Conservation (phyloP, 1,284 basidiomycete genomes). For the Leccinum cinnamomeum region DNA sequence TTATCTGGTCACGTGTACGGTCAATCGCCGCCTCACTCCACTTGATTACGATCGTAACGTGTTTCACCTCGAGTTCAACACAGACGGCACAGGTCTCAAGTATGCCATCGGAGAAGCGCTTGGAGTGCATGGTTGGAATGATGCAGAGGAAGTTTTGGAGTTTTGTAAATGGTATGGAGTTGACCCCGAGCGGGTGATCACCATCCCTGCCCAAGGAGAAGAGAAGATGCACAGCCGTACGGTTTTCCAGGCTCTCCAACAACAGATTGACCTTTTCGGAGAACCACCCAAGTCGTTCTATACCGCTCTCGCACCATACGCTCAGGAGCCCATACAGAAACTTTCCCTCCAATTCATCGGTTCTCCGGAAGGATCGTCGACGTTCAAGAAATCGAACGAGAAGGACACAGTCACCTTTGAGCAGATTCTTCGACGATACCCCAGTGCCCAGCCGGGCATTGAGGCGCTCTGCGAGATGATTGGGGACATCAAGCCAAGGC, state of each 20-base stretch:
- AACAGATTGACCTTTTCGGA: constrained; percentile 96
- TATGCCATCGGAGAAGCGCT: constrained; percentile 97
- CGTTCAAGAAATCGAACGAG: constrained; percentile 95
- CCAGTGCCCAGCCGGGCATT: constrained; percentile 77
- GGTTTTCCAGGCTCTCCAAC: constrained; percentile 94
- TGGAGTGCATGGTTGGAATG: constrained; percentile 98
- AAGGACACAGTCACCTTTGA: constrained; percentile 95
- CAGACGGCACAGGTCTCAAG: constrained; percentile 88
- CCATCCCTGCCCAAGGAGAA: constrained; percentile 69
- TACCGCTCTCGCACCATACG: constrained; percentile 80
- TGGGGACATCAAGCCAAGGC: constrained; percentile 94
- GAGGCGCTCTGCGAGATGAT: constrained; percentile 86
- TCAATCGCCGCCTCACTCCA: constrained; percentile 94
- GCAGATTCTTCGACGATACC: constrained; percentile 82
- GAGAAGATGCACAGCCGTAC: constrained; percentile 82
- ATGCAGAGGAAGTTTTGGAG: constrained; percentile 82
- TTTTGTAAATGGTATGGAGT: constrained; percentile 94
- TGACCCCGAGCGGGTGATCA: constrained; percentile 80
- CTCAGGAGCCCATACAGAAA: constrained; percentile 72
- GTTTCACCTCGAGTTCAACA: constrained; percentile 98
- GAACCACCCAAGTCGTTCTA: constrained; percentile 97
- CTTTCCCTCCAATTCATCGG: constrained; percentile 91
- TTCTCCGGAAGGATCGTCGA: constrained; percentile 85
- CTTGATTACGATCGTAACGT: constrained; percentile 97
- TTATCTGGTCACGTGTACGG: constrained; percentile 90